Evolutionary conservation across 2,329 filamentous ascomycete species (phyloP), one percentile per base, ranked within the genome.

Genomic region (Microsporum audouinii): DNA sequence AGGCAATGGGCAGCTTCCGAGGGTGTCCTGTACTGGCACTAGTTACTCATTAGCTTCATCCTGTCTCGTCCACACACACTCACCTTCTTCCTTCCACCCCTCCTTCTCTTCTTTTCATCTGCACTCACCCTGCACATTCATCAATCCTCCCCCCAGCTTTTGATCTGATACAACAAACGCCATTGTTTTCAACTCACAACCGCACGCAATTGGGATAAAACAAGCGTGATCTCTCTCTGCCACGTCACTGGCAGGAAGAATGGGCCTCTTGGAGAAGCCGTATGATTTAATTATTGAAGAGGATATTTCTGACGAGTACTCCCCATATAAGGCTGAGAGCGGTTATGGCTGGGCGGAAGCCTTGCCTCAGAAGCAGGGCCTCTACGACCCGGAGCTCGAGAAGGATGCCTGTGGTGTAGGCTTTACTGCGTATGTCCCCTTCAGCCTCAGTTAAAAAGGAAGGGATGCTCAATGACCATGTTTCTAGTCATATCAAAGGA

Each of bases 361-460:
- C 73, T 84, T 99, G 70, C 94, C 94, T 72, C 85, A 95, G 83
- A 95, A 95, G 85, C 92, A 97, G 86, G 94, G 92, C 82, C 85
- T 99, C 58, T 99, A 99, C 75, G 91, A 97, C 79, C 94, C 94
- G 65, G 85, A 87, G 75, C 85, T 95, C 66, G 94, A 97, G 79
- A 97, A 97, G 77, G 94, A 99, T 91, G 91, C 94, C 68, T 99
- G 94, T 73, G 94, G 94, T 88, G 94, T 99, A 71, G 94, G 94
- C 75, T 99, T 99, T 78, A 90, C 92, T 77, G 95, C 92, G 90
- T 95, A 81, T 80, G 85, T 82, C 61, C 33, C 14, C 41, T n/a
- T 5, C 29, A 5, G 51, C 14, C 57, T 57, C 38, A 8, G 57
- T 39, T 31, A 31, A 45, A 38, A 60, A 33, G 27, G 23, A 59